Base-by-base conservation (phyloP, 2,329 filamentous ascomycete species). In the Chaetomiaceae sp. region DNA sequence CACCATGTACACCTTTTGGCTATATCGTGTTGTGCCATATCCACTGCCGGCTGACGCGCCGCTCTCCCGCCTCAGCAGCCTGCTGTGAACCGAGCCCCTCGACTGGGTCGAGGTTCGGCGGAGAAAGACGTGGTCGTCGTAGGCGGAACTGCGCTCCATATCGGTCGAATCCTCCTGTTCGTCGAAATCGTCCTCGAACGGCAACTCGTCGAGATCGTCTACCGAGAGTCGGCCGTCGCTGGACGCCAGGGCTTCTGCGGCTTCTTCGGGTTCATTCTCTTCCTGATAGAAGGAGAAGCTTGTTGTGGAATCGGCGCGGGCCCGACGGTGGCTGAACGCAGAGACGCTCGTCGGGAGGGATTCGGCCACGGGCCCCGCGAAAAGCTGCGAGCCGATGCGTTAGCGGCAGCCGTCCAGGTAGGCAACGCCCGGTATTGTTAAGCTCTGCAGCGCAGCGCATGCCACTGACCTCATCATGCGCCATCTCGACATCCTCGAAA, bases 401-500 rank as follows among this genome's bases (percentile, higher is more conserved):
- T 43, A 55, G 50, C 44, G 27, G 21, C 8, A 33, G 10, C 20
- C 21, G 8, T n/a, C n/a, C n/a, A n/a, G n/a, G n/a, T n/a, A n/a
- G n/a, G n/a, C n/a, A n/a, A n/a, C n/a, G n/a, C n/a, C n/a, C n/a
- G n/a, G n/a, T n/a, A 14, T 33, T n/a, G 12, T 17, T 5, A 14
- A n/a, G n/a, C 17, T 19, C 40, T 10, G 40, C 27, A 8, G 17
- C 40, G 12, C 19, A 51, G 6, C 9, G 16, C 5, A 8, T 20
- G 58, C 51, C 62, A 30, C 70, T 47, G 65, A 93, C 88, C 80
- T 97, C 92, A 66, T 96, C 89, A 45, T 95, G 89, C 17, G 93
- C 92, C 93, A 99, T 97, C 67, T 96, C 92, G n/a, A 97, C 91
- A 68, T 96, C 89, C 59, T 89, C 89, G 61, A 96, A 85, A 60